Evolutionary conservation across 306 rosid species (phyloP).

Genomic region (Pueraria montana): DNA sequence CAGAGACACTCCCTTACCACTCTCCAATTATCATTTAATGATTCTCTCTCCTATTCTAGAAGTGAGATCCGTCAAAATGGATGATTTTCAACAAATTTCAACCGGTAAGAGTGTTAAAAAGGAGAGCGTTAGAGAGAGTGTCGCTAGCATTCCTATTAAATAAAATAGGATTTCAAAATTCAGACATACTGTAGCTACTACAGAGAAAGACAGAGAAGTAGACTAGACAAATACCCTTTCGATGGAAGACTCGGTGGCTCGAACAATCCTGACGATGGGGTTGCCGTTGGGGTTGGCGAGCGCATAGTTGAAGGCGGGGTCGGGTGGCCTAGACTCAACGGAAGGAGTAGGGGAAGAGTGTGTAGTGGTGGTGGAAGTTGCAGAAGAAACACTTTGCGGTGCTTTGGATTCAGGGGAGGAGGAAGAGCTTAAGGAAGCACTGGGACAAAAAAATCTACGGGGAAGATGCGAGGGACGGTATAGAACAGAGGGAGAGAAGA

Average conservation of each 20-base stretch:
- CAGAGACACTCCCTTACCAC: too few species aligned
- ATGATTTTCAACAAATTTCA: too few species aligned
- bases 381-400: slow-evolving; percentile 55
- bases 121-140: too few species aligned
- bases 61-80: too few species aligned
- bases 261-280: slow-evolving; percentile 60
- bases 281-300: slow-evolving; percentile 57
- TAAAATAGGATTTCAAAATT: too few species aligned
- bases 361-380: slow-evolving; percentile 9
- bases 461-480: slow-evolving; percentile 35
- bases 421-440: slow-evolving; percentile 64
- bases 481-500: slow-evolving; percentile 56
- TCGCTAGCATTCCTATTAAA: too few species aligned
- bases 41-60: too few species aligned
- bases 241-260: slow-evolving; percentile 75
- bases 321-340: slow-evolving; percentile 52
- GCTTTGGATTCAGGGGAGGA: slow-evolving; percentile 66
- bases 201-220: not conserved
- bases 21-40: too few species aligned
- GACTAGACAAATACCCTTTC: slow-evolving; percentile 72
- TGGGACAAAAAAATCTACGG: slow-evolving; percentile 44
- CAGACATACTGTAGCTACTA: too few species aligned
- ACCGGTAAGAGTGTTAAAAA: too few species aligned
- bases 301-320: slow-evolving; percentile 61
- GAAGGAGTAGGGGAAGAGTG: slow-evolving; percentile 55